Percentiles rank a stretch among this genome's conserved stretches.
These are phyloP conservation scores for Dissophora ornata DNA, from an alignment of 192 early-diverging fungal species.

Conservation along the genomic window DNA sequence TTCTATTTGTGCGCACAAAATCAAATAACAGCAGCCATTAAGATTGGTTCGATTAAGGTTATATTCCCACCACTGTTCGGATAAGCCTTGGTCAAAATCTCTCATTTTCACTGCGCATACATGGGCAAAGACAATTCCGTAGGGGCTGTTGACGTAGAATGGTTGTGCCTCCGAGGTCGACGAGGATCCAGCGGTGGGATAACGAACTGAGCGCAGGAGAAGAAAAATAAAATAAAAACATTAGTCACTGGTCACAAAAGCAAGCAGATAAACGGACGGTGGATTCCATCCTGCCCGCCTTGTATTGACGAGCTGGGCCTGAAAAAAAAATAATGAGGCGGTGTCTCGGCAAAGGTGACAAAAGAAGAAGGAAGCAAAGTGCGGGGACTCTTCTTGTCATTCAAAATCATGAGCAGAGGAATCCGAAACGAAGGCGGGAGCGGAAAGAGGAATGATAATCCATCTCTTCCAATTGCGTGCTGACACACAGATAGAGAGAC, in stretches of 20 bases:
- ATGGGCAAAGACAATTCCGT: constrained; percentile 96
- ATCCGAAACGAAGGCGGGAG: too few relatives aligned
- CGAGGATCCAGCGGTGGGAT: constrained; percentile 98
- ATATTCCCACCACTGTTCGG: too few relatives aligned
- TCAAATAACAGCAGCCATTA: background rate
- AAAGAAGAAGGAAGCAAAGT: constrained; percentile 3
- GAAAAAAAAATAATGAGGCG: background rate
- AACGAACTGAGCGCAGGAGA: constrained; percentile 78
- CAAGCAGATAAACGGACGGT: too few relatives aligned
- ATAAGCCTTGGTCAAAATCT: too few relatives aligned
- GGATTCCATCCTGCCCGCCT: too few relatives aligned
- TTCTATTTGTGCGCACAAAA: constrained; percentile 68
- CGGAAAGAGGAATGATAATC: constrained; percentile 26
- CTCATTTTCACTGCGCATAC: constrained; percentile 68
- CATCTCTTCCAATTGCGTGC: background rate
- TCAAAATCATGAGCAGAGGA: background rate
- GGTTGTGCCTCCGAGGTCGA: constrained; percentile 98
- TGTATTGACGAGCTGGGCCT: background rate
- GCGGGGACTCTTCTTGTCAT: background rate
- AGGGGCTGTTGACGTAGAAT: constrained; percentile 99
- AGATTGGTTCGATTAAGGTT: too few relatives aligned
- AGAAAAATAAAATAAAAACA: background rate
- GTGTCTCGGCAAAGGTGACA: background rate
- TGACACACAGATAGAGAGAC: background rate
- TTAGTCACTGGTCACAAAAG: constrained; percentile 3